Percentiles rank a stretch among this genome's conserved stretches.
These are phyloP conservation scores for Neurospora sp. DNA, from an alignment of 495 filamentous ascomycete genomes.

Conservation along the genomic window DNA sequence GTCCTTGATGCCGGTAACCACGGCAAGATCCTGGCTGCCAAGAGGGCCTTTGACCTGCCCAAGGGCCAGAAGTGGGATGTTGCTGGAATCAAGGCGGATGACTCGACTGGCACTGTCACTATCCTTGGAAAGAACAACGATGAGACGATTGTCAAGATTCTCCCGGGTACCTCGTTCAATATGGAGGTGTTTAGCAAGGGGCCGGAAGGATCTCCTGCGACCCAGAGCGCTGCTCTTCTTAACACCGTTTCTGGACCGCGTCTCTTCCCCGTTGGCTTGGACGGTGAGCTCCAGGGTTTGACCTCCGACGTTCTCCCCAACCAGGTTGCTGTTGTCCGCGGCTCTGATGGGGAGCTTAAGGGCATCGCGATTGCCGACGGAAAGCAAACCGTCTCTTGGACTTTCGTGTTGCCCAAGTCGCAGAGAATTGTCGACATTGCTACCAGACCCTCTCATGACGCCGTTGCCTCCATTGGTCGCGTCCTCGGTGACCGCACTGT, in stretches of 20 bases:
- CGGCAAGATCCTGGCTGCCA: constrained; percentile 66
- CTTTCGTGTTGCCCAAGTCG: constrained; percentile 56
- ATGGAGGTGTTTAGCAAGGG: constrained; percentile 27
- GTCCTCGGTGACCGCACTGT: constrained; percentile 86
- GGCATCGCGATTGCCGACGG: constrained; percentile 41
- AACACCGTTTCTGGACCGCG: constrained; percentile 39
- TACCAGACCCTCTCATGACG: constrained; percentile 64
- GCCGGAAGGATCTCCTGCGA: constrained; percentile 15
- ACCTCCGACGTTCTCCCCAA: constrained; percentile 30
- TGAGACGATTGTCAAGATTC: constrained; percentile 26
- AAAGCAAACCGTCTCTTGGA: constrained; percentile 52
- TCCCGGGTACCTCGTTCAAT: neutral
- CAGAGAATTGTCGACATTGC: constrained; percentile 59
- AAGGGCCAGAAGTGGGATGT: constrained; percentile 52
- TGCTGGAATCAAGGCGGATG: constrained; percentile 52
- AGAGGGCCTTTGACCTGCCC: constrained; percentile 46
- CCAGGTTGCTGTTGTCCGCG: constrained; percentile 51
- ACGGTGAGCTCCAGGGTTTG: constrained; percentile 33
- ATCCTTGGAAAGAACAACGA: constrained; percentile 51
- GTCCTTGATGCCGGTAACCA: constrained; percentile 68
- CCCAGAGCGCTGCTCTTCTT: constrained; percentile 40
- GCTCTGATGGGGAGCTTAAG: constrained; percentile 48
- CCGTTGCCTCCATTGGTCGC: constrained; percentile 87
- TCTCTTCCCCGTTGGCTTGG: constrained; percentile 38
- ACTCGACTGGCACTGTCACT: constrained; percentile 42